Evolutionary conservation across 2,329 filamentous ascomycete genomes (phyloP).

Genomic region (Lecanicillium sp.): DNA sequence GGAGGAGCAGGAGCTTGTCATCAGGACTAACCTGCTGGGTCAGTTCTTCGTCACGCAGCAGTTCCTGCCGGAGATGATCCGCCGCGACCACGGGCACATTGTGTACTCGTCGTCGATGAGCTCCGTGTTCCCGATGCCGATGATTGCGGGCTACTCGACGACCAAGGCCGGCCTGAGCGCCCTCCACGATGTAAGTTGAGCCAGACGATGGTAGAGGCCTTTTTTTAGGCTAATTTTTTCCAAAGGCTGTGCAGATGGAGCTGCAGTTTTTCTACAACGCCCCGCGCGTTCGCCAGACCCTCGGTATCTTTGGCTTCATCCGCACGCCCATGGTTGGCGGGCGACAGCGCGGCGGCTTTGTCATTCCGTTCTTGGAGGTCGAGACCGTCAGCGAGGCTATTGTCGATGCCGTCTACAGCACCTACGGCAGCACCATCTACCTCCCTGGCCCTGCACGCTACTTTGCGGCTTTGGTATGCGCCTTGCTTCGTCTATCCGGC

Average conservation of each 20-base stretch:
- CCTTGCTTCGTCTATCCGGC: no score
- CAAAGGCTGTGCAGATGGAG: constrained; percentile 26
- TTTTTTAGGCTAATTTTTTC: constrained; percentile 9
- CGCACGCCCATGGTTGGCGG: constrained; percentile 23
- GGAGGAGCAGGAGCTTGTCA: constrained; percentile 24
- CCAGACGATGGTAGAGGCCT: not conserved
- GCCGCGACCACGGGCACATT: constrained; percentile 56
- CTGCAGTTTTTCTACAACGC: constrained; percentile 25
- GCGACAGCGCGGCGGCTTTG: constrained; percentile 21
- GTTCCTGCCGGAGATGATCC: constrained; percentile 54
- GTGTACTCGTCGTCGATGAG: constrained; percentile 56
- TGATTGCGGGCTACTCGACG: constrained; percentile 54
- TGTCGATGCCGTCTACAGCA: constrained; percentile 25
- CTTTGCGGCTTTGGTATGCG: constrained; percentile 23
- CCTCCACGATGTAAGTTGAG: constrained; percentile 22
- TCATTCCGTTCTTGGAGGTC: constrained; percentile 27
- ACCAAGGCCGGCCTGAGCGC: constrained; percentile 40
- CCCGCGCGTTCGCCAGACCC: constrained; percentile 22
- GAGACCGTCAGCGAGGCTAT: constrained; percentile 27
- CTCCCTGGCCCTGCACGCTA: constrained; percentile 25
- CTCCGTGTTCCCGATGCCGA: constrained; percentile 45
- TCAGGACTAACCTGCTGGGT: constrained; percentile 46
- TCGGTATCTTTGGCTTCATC: constrained; percentile 27
- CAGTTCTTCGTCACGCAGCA: constrained; percentile 54
- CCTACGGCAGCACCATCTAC: constrained; percentile 25